These are phyloP conservation scores for Arthrobotrys sphaeroides DNA, from an alignment of 2,329 filamentous ascomycete genomes.

Conservation along the genomic window DNA sequence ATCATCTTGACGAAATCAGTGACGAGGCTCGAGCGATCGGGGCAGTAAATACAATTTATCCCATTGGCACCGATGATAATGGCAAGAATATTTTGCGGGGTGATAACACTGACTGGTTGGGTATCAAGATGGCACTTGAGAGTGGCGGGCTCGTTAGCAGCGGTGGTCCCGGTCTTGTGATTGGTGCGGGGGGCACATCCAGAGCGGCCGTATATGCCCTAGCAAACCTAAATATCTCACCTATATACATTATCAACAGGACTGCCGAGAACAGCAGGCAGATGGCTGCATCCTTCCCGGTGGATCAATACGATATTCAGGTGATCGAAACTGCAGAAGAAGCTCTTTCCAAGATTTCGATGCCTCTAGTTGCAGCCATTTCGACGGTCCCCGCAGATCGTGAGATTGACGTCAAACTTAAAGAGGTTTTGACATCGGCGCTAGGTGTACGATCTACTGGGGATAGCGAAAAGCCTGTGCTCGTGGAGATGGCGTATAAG, in stretches of 20 bases:
- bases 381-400: constrained; percentile 90
- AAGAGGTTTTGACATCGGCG: constrained; percentile 70
- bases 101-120: constrained; percentile 95
- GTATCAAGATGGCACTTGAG: constrained; percentile 83
- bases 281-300: constrained; percentile 77
- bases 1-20: constrained; percentile 80
- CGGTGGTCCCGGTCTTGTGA: constrained; percentile 74
- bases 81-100: constrained; percentile 72
- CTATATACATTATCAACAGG: constrained; percentile 87
- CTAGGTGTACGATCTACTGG: constrained; percentile 62
- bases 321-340: constrained; percentile 67
- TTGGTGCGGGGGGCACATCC: constrained; percentile 91
- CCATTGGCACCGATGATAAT: constrained; percentile 62
- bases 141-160: constrained; percentile 70
- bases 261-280: constrained; percentile 73
- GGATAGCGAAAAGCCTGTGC: constrained; percentile 65
- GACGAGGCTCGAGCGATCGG: constrained; percentile 83
- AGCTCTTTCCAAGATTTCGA: constrained; percentile 65
- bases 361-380: constrained; percentile 70
- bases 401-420: constrained; percentile 78
- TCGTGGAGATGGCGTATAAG: constrained; percentile 97
- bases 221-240: constrained; percentile 80
- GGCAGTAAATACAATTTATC: constrained; percentile 92
- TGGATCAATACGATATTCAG: constrained; percentile 72
- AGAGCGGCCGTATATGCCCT: constrained; percentile 90